Base-by-base conservation (phyloP, 768 basidiomycete genomes). In the Trametes maxima region DNA sequence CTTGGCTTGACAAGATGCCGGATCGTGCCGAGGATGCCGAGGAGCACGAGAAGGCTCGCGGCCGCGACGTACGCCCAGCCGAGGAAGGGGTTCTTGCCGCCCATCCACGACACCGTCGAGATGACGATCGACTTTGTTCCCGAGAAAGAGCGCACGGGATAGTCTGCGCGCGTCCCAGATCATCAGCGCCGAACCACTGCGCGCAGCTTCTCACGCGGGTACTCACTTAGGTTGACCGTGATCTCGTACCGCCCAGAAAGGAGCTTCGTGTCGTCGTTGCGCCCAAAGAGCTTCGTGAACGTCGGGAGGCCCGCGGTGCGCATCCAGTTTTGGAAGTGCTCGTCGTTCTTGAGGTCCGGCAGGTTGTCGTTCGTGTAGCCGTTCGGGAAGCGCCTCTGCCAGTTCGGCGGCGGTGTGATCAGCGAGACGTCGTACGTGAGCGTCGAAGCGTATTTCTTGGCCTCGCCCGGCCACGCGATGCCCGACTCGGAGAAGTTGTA, bases 281-380 rank as follows among this genome's bases (percentile, higher is more conserved):
- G 82, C 16, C 90, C 95, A 70, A 90, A 98, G 21, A 99, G 78
- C 76, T 99, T 98, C 35, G 94, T 88, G 74, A 99, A 99, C 6
- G 96, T 98, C 10, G 97, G 97, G 48, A 98, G 75, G 13, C 96
- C 97, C 0, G 97, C 94, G 2, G 95, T 97, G 60, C 96, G 85
- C 97, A 99, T 99, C 97, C 97, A 99, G 72, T 96, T 95, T 76
- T 98, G 96, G 80, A 99, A 98, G 68, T 92, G 95, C 74, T 98
- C 92, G 69, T 98, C 88, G 2, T 67, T 65, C 54, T 79, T 77
- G 37, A 98, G 78, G 70, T 97, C 77, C 1, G 94, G 95, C 16
- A 83, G 83, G 63, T 80, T 85, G 5, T 74, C 74, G 1, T 76
- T 71, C 3, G 85, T 86, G 75, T 97, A 98, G 57, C 82, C 82